phyloP scores from a whole-genome alignment of 371 early-diverging fungal genomes.

The Chytridiales sp. region DNA sequence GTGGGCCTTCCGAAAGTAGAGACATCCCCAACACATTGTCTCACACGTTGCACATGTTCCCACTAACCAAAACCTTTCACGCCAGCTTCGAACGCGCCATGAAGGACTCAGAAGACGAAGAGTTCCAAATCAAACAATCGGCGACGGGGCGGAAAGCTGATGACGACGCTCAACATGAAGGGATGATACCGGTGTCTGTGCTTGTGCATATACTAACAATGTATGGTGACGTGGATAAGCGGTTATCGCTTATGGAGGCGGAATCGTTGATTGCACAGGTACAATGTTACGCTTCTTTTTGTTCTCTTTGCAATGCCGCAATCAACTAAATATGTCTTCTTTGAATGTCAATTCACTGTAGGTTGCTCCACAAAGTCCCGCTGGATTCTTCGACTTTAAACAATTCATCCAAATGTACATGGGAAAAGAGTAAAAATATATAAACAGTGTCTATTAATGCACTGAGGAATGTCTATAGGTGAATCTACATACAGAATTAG shows the following conservation, averaged over 20 bases:
- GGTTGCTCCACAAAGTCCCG: constrained; percentile 43
- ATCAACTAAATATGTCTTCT: no score
- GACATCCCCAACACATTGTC: neutral
- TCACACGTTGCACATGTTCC: neutral
- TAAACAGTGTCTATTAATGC: neutral
- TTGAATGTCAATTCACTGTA: no score
- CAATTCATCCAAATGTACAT: constrained; percentile 45
- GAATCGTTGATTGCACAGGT: constrained; percentile 38
- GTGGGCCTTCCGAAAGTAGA: constrained; percentile 40
- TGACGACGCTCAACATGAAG: constrained; percentile 31
- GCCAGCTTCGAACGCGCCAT: no score
- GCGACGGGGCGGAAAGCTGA: neutral
- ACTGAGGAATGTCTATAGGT: neutral
- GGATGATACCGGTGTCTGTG: constrained; percentile 32
- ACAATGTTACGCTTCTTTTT: neutral
- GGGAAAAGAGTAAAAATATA: constrained; percentile 19
- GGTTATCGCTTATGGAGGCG: constrained; percentile 38
- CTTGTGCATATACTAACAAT: constrained; percentile 36
- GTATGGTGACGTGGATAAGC: constrained; percentile 35
- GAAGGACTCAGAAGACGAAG: neutral
- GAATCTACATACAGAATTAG: no score
- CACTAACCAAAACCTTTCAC: neutral
- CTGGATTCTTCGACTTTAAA: constrained; percentile 37
- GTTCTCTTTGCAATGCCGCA: neutral
- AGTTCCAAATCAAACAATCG: neutral